Evolutionary conservation across 305 asterid species (phyloP).

Genomic region (Fraxinus albicans): DNA sequence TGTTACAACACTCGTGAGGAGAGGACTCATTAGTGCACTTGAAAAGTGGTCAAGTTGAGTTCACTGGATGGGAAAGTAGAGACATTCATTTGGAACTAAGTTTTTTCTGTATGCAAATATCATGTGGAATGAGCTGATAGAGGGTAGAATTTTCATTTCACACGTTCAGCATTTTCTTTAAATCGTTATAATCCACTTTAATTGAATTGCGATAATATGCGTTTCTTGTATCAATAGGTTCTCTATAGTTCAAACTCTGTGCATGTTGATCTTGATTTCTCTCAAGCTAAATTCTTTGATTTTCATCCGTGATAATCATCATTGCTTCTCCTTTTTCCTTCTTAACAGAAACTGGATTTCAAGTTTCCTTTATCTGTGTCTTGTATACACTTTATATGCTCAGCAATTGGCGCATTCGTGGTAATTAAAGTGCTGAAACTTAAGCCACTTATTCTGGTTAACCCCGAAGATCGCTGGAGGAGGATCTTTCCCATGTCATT

Average conservation of each 20-base stretch:
- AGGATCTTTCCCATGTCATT: no score
- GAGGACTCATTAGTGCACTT: not conserved
- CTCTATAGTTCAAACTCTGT: no score
- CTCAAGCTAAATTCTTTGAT: not conserved
- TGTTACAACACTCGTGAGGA: not conserved
- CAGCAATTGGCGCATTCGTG: slow-evolving; percentile 76
- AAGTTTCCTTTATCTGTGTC: slow-evolving; percentile 88
- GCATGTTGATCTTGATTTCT: not conserved
- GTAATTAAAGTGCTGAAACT: slow-evolving; percentile 79
- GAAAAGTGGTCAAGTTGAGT: not conserved
- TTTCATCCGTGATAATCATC: not conserved
- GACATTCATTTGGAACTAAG: not conserved
- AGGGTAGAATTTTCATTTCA: not conserved
- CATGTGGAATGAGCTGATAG: not conserved
- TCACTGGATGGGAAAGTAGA: not conserved
- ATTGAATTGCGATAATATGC: no score
- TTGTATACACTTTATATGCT: slow-evolving; percentile 78
- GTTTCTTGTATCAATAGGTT: not conserved
- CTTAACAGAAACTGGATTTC: slow-evolving; percentile 76
- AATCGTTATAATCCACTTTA: not conserved
- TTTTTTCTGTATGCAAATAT: not conserved
- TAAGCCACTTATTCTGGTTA: slow-evolving; percentile 78
- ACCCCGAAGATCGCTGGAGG: slow-evolving; percentile 34
- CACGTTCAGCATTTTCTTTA: no score
- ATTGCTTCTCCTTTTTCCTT: not conserved